These are phyloP conservation scores for Ceratocystis colombiana DNA, from an alignment of 2,329 filamentous ascomycete genomes.

Conservation along the genomic window DNA sequence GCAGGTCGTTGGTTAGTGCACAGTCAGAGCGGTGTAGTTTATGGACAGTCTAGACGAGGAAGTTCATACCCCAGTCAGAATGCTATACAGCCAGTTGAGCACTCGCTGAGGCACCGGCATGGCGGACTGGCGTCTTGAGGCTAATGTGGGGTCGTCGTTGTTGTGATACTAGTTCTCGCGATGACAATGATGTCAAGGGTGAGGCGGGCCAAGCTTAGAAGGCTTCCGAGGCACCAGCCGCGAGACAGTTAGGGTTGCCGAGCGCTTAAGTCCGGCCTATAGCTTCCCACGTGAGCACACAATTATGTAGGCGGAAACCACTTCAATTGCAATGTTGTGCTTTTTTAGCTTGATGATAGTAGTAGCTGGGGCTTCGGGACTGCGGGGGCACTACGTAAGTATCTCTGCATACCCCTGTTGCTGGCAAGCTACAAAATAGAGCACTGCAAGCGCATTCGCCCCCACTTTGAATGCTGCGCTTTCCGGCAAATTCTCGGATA, in stretches of 20 bases:
- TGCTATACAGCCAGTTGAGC: slow-evolving; percentile 89
- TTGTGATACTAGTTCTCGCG: not conserved
- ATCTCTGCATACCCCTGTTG: slow-evolving; percentile 2
- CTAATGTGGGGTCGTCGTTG: not conserved
- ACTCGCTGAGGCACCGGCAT: slow-evolving; percentile 79
- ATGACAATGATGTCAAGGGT: not conserved
- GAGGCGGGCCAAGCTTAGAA: not conserved
- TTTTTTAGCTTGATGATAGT: not conserved
- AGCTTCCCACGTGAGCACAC: not conserved
- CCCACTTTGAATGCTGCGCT: not conserved
- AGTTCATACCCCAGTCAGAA: slow-evolving; percentile 59
- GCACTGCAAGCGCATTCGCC: not conserved
- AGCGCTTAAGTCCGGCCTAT: not conserved
- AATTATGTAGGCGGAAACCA: not conserved
- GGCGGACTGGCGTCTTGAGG: slow-evolving; percentile 28
- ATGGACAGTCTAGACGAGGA: no score
- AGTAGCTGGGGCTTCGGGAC: not conserved
- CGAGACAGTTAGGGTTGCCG: not conserved
- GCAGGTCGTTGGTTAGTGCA: not conserved
- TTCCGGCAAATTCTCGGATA: no score
- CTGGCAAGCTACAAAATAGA: not conserved
- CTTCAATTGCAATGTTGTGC: not conserved
- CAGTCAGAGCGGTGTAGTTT: not conserved
- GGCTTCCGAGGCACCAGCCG: not conserved
- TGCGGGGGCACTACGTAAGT: not conserved